Base-by-base conservation (phyloP, 305 asterid genomes). In the Andrographis paniculata region DNA sequence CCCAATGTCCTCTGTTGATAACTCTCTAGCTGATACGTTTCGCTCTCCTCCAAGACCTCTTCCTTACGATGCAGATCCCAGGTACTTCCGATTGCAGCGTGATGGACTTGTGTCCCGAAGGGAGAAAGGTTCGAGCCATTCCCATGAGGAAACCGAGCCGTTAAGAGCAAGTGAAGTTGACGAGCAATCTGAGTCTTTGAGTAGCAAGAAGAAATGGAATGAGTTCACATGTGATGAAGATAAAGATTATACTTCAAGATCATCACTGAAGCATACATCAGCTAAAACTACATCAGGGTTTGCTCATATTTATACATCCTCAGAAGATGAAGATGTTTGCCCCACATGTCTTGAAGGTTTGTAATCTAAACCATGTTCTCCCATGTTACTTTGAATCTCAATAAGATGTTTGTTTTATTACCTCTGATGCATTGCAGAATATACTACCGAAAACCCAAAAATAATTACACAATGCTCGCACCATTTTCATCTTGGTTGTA, bases 401-500 rank as follows among this genome's bases (percentile, higher is more conserved):
- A 3, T 24, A 24, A 24, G 8, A 4, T n/a, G n/a, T 24, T 24
- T 24, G 30, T 4, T 20, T 46, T 53, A 42, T 18, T 40, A 31
- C 46, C 31, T 30, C 28, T 55, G 46, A 24, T 63, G 50, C 51
- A 20, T 14, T 59, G 69, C 85, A 80, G 85, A 76, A 47, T 76
- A 80, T 58, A 80, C 76, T 12, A 52, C 53, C n/a, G 91, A 76
- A 54, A 80, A 80, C 55, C 85, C 85, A 33, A 80, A 69, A 61
- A 80, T 76, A 60, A 38, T 71, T 33, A 71, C 85, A 33, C 74
- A 73, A 58, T 76, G 84, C 63, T 61, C 67, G 40, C 89, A 79
- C 57, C 91, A 80, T 70, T 80, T 71, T 56, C 91, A 80, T 67
- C 84, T 80, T 56, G 76, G 82, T 52, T 80, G 91, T 75, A 74